phyloP scores from a whole-genome alignment of 2,329 filamentous ascomycete species.

The Aspergillus sp. region DNA sequence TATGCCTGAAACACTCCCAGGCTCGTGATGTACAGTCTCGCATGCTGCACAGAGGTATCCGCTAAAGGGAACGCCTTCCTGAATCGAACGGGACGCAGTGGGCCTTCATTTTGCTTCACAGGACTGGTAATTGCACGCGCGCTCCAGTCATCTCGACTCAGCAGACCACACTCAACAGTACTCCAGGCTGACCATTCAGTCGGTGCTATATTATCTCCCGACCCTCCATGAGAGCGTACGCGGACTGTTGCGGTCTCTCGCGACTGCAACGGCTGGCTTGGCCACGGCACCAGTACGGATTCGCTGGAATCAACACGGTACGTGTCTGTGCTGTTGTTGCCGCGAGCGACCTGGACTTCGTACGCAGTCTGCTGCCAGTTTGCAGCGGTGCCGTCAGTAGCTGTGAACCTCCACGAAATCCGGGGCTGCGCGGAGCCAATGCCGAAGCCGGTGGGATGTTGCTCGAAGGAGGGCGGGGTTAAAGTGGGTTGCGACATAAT shows the following conservation, averaged over 20 bases:
- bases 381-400: constrained; percentile 1
- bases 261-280: constrained; percentile 20
- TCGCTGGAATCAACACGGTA: constrained; percentile 16
- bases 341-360: constrained; percentile 21
- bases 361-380: constrained; percentile 29
- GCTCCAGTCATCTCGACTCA: constrained; percentile 34
- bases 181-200: constrained; percentile 19
- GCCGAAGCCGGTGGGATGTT: constrained; percentile 22
- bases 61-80: constrained; percentile 31
- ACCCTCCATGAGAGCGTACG: constrained; percentile 15
- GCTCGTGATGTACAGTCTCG: constrained; percentile 50
- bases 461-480: constrained; percentile 1
- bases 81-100: constrained; percentile 35
- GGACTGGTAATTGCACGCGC: constrained; percentile 18
- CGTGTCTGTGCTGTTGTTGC: constrained; percentile 1
- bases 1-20: constrained; percentile 49
- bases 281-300: constrained; percentile 30
- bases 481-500: constrained; percentile 1
- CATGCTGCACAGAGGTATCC: constrained; percentile 18
- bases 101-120: constrained; percentile 17
- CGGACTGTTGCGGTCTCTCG: constrained; percentile 18
- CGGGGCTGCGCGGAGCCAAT: constrained; percentile 23
- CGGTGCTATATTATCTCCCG: neutral
- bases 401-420: constrained; percentile 28
- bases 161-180: constrained; percentile 35